A percentile compares a stretch with the other conserved stretches of the same genome.
These are phyloP conservation scores for Saccharum hybrid DNA, from an alignment of 202 grass and related monocot species.

Conservation along the genomic window DNA sequence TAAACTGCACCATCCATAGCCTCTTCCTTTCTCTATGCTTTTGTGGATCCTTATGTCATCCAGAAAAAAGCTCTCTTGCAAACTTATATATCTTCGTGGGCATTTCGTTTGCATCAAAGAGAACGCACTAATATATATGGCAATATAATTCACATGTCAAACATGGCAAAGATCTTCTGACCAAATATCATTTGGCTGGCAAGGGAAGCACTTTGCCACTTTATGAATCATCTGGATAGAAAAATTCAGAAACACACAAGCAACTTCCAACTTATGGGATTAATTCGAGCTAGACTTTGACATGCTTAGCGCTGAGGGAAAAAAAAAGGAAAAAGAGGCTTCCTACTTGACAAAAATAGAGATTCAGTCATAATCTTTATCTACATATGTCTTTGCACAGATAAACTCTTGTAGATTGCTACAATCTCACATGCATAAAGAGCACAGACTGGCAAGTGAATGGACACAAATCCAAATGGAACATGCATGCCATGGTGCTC, in stretches of 20 bases:
- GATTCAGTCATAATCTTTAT: neutral
- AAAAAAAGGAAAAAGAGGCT: neutral
- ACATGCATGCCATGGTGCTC: conserved; percentile 27
- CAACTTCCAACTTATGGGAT: neutral
- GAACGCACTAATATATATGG: neutral
- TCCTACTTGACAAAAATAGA: neutral
- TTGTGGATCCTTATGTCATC: conserved; percentile 38
- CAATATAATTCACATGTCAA: neutral
- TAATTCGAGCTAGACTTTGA: neutral
- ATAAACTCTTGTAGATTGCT: conserved; percentile 12
- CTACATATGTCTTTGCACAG: neutral
- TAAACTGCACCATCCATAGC: neutral
- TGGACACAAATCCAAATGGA: conserved; percentile 35
- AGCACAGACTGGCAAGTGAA: neutral
- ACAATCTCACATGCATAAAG: neutral
- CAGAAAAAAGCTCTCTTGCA: conserved; percentile 25
- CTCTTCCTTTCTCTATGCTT: neutral
- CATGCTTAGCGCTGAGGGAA: neutral
- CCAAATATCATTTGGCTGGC: neutral
- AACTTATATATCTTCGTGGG: conserved; percentile 27
- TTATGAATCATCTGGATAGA: neutral
- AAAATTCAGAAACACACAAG: neutral
- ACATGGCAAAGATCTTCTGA: neutral
- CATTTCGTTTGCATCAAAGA: conserved; percentile 7
- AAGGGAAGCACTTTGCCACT: neutral